Percentiles rank a stretch among this genome's conserved stretches.
These are phyloP conservation scores for Amanita molliuscula DNA, from an alignment of 768 basidiomycete genomes.

Conservation along the genomic window DNA sequence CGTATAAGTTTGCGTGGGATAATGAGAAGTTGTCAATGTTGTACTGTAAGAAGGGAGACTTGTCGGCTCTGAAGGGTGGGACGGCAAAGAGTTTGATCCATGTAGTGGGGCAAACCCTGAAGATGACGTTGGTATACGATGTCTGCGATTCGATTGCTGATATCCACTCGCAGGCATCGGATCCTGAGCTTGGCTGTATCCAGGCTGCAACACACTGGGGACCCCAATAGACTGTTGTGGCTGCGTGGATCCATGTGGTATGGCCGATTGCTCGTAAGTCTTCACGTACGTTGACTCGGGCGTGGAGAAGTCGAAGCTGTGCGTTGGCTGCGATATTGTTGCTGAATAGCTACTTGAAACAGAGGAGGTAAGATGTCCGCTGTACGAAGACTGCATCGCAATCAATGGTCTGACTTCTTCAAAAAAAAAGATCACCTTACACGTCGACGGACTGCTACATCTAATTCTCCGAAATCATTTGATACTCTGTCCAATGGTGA, in stretches of 20 bases:
- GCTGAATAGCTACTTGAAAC: constrained; percentile 20
- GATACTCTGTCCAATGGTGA: constrained; percentile 44
- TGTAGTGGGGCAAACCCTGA: constrained; percentile 60
- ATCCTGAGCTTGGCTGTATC: constrained; percentile 22
- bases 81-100: constrained; percentile 24
- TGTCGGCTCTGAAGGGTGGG: constrained; percentile 26
- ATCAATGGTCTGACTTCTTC: background rate
- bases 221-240: background rate
- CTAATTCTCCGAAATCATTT: constrained; percentile 59
- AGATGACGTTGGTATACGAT: constrained; percentile 52
- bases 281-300: constrained; percentile 22
- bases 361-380: constrained; percentile 24
- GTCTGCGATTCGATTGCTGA: constrained; percentile 33
- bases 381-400: constrained; percentile 6
- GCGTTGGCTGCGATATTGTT: constrained; percentile 21
- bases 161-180: constrained; percentile 21
- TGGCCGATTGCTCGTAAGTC: constrained; percentile 28
- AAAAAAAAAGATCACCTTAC: background rate
- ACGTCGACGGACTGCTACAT: constrained; percentile 39
- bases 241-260: constrained; percentile 22
- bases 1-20: constrained; percentile 15
- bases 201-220: constrained; percentile 12
- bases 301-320: constrained; percentile 29
- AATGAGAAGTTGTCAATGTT: constrained; percentile 24
- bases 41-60: constrained; percentile 35